A percentile compares a stretch with the other conserved stretches of the same genome.
Evolutionary conservation across 257 asterid genomes (phyloP).

Genomic region (Solanum bulbocastanum): DNA sequence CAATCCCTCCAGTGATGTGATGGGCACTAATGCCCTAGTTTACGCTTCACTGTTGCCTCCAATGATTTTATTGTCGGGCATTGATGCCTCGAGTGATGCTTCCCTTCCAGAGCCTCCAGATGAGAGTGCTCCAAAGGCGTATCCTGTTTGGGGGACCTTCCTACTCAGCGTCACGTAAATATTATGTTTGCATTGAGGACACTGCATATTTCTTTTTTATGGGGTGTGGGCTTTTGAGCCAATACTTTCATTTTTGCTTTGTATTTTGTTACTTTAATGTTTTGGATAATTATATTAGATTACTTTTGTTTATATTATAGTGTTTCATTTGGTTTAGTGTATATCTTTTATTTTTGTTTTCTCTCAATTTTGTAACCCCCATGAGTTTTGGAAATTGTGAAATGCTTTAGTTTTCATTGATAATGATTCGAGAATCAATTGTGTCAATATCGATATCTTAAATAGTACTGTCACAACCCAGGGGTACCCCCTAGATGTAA

Average conservation of each 20-base stretch:
- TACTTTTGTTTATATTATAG: too few species aligned
- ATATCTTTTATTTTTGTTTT: too few species aligned
- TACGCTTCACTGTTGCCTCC: neutral
- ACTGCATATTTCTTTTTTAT: too few species aligned
- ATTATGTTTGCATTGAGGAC: too few species aligned
- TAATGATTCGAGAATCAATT: neutral
- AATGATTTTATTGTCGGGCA: neutral
- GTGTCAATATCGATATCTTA: neutral
- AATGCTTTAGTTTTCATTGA: neutral
- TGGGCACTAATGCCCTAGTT: neutral
- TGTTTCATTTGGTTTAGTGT: neutral
- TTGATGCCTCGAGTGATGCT: neutral
- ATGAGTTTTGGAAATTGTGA: too few species aligned
- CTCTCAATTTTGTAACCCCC: neutral
- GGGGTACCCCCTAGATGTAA: too few species aligned
- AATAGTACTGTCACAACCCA: too few species aligned
- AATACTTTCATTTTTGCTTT: neutral
- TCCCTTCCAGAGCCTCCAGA: neutral
- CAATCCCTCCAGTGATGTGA: neutral
- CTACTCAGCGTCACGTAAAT: too few species aligned
- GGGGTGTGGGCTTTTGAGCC: neutral
- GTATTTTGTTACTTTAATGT: too few species aligned
- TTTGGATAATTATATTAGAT: neutral
- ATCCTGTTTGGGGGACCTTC: neutral
- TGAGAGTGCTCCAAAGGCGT: neutral